Evolutionary conservation across 2,329 filamentous ascomycete species (phyloP).

Genomic region (Myriosclerotinia scirpicola): DNA sequence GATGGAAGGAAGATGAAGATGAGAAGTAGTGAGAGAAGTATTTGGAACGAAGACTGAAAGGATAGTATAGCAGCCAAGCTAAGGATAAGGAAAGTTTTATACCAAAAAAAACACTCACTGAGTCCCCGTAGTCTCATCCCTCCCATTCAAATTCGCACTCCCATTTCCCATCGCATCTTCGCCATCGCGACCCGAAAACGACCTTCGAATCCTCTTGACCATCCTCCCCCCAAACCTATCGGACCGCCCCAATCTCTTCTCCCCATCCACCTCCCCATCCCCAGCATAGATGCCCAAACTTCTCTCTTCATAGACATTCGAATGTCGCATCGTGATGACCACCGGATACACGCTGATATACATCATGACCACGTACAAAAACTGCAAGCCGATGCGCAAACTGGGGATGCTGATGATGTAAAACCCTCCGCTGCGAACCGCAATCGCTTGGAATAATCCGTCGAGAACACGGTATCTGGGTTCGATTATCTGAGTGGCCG

Average conservation of each 20-base stretch:
- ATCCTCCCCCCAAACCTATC: too few species aligned
- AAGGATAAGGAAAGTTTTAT: too few species aligned
- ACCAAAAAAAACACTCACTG: neutral
- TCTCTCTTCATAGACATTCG: conserved; percentile 71
- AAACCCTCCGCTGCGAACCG: conserved; percentile 65
- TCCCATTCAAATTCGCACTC: too few species aligned
- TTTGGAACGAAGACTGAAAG: too few species aligned
- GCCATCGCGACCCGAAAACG: too few species aligned
- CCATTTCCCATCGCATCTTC: too few species aligned
- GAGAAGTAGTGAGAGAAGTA: too few species aligned
- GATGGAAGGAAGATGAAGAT: conserved; percentile 3
- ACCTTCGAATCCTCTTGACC: too few species aligned
- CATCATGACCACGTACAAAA: conserved; percentile 65
- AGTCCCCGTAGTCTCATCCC: conserved; percentile 1
- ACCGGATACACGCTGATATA: conserved; percentile 65
- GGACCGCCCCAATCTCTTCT: too few species aligned
- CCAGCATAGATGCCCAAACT: conserved; percentile 59
- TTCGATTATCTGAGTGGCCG: conserved; percentile 53
- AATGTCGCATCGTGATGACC: conserved; percentile 63
- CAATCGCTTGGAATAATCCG: conserved; percentile 64
- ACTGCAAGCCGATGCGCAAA: conserved; percentile 29
- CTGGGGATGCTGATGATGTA: conserved; percentile 42
- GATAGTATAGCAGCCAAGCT: too few species aligned
- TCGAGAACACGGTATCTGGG: conserved; percentile 57
- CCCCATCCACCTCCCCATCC: conserved; percentile 13